Base-by-base conservation (phyloP, 1,284 basidiomycete species). In the Ceratobasidium theobromae region DNA sequence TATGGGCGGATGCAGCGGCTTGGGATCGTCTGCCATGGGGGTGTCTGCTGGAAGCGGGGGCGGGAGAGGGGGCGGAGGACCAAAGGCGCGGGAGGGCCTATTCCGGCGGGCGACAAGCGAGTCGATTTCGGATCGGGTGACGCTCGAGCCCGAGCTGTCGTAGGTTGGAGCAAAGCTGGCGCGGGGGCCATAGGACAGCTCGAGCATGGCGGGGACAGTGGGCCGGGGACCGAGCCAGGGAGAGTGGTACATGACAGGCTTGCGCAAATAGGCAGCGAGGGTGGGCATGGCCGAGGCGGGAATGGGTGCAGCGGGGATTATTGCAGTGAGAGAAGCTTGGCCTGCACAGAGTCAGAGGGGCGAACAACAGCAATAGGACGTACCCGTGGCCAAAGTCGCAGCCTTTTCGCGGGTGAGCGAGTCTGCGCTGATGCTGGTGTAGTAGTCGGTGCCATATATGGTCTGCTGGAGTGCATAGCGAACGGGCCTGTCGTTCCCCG, bases 121-220 rank as follows among this genome's bases (percentile, higher is more conserved):
- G 38, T 60, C 55, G 8, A 60, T 32, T n/a, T 41, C 30, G 23
- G 30, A 25, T 18, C 55, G 43, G 4, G 55, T 60, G 23, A 60
- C 11, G 14, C 28, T 28, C 12, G 41, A 30, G 8, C 85, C 85
- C 64, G 87, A 85, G 70, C 88, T 86, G 69, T 89, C 87, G 73
- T 88, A 91, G 14, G 80, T 78, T 1, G 89, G 89, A 0, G 89
- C 89, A 74, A 92, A 92, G 72, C 83, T 87, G 1, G 87, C 76
- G 71, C 81, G 87, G 6, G 81, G 80, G 0, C 90, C 89, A 72
- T 92, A 92, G 73, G 91, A 86, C 9, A 92, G 78, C 33, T 83
- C 86, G 82, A 9, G 83, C 32, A 64, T 62, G 74, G 67, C 75
- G 76, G 53, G 72, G 69, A 43, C 18, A 18, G 57, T 77, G 72